Conservation (phyloP, 306 rosid species). For the Lupinus albus region DNA sequence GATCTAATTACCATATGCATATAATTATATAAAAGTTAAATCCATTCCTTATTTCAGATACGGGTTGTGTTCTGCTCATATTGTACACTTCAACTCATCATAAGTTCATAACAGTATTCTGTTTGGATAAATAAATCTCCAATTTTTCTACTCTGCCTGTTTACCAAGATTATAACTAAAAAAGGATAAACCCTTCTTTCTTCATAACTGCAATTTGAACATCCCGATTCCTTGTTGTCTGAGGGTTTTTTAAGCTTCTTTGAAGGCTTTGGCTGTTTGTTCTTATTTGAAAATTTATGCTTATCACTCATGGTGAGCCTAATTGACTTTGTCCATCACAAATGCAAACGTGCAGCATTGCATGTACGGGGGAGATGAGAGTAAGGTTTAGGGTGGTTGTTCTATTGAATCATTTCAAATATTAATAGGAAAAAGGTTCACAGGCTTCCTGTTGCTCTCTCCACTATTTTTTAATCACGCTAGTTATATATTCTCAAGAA, state of each 20-base stretch:
- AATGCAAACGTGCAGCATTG: conserved; percentile 14
- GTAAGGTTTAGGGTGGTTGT: conserved; percentile 4
- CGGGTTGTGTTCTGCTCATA: background rate
- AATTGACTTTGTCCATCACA: conserved; percentile 25
- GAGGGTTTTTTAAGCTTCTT: conserved; percentile 19
- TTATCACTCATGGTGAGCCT: background rate
- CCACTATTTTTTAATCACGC: background rate
- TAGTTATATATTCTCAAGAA: no score
- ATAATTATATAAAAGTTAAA: background rate
- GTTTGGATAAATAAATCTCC: background rate
- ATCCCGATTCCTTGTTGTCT: conserved; percentile 2
- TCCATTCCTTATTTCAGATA: conserved; percentile 7
- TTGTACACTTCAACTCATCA: background rate
- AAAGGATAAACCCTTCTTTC: conserved; percentile 18
- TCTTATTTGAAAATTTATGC: conserved; percentile 8
- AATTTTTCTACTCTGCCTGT: background rate
- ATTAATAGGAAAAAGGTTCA: background rate
- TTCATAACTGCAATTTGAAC: background rate
- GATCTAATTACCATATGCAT: conserved; percentile 2
- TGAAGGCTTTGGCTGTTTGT: conserved; percentile 8
- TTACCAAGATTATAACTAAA: background rate
- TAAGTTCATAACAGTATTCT: background rate
- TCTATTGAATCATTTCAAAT: conserved; percentile 7
- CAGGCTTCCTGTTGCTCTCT: conserved; percentile 2
- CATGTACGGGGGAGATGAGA: background rate